A percentile compares a stretch with the other conserved stretches of the same genome.
These are phyloP conservation scores for Apiospora hydei DNA, from an alignment of 2,329 filamentous ascomycete species.

Conservation along the genomic window DNA sequence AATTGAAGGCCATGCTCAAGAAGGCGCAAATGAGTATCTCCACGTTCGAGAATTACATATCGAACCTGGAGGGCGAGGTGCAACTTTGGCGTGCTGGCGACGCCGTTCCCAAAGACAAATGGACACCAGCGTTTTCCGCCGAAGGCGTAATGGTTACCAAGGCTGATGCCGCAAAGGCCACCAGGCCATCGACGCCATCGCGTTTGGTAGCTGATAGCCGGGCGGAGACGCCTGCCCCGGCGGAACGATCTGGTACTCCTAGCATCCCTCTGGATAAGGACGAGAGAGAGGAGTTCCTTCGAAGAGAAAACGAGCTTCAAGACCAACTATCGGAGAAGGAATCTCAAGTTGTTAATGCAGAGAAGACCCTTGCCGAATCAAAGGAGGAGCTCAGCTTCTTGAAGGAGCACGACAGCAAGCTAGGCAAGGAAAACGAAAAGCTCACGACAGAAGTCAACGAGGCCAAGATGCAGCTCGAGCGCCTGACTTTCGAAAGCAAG, in stretches of 20 bases:
- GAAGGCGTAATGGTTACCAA: constrained; percentile 55
- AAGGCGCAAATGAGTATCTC: constrained; percentile 91
- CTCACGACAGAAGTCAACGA: constrained; percentile 88
- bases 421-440: constrained; percentile 89
- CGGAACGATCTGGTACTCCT: constrained; percentile 87
- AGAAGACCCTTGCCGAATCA: constrained; percentile 81
- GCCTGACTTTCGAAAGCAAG: constrained; percentile 93
- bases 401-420: constrained; percentile 84
- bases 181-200: constrained; percentile 61
- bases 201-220: constrained; percentile 63
- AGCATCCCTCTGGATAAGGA: constrained; percentile 92
- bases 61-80: constrained; percentile 83
- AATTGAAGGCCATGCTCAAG: constrained; percentile 91
- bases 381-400: constrained; percentile 86
- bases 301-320: constrained; percentile 95
- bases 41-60: constrained; percentile 87
- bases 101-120: constrained; percentile 84
- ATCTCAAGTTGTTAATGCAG: constrained; percentile 76
- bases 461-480: constrained; percentile 95
- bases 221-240: constrained; percentile 68
- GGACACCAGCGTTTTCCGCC: constrained; percentile 72
- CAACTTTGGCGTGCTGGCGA: constrained; percentile 89
- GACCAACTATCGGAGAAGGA: constrained; percentile 96
- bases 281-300: constrained; percentile 93
- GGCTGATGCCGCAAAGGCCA: constrained; percentile 51